Evolutionary conservation across 2,329 filamentous ascomycete species (phyloP), one percentile per base, ranked within the genome.

Genomic region (Penicillium crustosum): DNA sequence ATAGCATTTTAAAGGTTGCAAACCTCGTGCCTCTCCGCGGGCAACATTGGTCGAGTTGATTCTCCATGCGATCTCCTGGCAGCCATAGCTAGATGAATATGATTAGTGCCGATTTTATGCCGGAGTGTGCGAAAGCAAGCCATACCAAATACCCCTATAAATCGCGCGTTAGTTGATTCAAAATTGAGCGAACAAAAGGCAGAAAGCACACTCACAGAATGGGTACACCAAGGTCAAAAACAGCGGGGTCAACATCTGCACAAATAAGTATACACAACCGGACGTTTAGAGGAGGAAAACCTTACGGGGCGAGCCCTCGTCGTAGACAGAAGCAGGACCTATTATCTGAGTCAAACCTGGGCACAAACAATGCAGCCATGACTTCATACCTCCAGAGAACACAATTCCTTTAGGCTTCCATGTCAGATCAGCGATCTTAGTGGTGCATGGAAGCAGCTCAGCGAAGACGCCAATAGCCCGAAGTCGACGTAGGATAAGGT

Each of bases 361-460:
- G 19, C 21, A 52, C 13, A 49, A 38, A 27, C 33, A 23, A 38
- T 52, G 15, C 9, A 21, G 17, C 23, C 8, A 29, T 41, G 23
- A 45, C 15, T 31, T 27, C 38, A 47, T 57, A 64, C 63, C 64
- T 61, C 89, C 89, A 9, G 86, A 89, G 10, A 93, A 79, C 56
- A 96, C 89, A 63, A 97, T 86, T 66, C 93, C 93, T 71, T 89
- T 89, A 21, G 93, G 93, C 71, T 86, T 91, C 81, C 84, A 96
- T 47, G 81, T 73, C 35, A 96, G 82, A 55, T 94, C 90, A 7
- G 84, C 79, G 23, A 95, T 77, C 80, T 93, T 93, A 68, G 89
- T 87, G 45, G 89, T 95, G 57, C 92, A 96, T 23, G 90, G 90
- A 43, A 95, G 85, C 87, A 96, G 89, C 79, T 96, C 92, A 61